Percentiles rank a stretch among this genome's conserved stretches.
Evolutionary conservation across 208 protist genomes (phyloP).

Genomic region (Trichomonas tenax): DNA sequence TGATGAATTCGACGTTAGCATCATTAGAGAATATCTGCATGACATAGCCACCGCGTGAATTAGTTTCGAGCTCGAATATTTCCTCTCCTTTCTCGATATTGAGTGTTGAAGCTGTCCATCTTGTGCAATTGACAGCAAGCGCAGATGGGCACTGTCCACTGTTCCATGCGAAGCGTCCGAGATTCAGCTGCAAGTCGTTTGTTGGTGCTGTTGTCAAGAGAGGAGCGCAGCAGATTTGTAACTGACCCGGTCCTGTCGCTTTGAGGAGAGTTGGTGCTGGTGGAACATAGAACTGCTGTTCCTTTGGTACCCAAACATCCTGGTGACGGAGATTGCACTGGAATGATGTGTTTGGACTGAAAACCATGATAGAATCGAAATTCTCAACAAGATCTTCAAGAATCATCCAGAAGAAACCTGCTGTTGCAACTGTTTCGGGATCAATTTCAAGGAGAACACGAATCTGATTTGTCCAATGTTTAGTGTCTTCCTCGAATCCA

Average conservation of each 20-base stretch:
- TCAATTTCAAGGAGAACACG: not conserved
- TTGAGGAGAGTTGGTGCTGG: not conserved
- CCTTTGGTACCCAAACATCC: not conserved
- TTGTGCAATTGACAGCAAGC: not conserved
- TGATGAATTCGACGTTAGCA: not conserved
- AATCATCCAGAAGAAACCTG: not conserved
- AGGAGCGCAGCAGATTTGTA: not conserved
- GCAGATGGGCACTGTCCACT: not conserved
- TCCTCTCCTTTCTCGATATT: not conserved
- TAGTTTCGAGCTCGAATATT: not conserved
- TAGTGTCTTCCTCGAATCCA: slow-evolving; percentile 1
- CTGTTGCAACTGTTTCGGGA: not conserved
- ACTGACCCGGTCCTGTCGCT: not conserved
- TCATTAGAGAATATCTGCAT: not conserved
- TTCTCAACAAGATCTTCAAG: not conserved
- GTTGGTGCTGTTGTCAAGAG: not conserved
- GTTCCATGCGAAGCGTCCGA: not conserved
- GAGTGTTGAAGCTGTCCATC: not conserved
- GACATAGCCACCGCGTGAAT: not conserved
- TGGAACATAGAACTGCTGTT: not conserved
- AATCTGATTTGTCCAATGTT: slow-evolving; percentile 7
- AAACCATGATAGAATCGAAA: not conserved
- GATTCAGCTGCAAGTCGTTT: not conserved
- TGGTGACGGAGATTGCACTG: not conserved
- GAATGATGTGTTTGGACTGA: not conserved